These are phyloP conservation scores for Iris macrosiphon DNA, from an alignment of 106 monocot genomes.

Conservation along the genomic window DNA sequence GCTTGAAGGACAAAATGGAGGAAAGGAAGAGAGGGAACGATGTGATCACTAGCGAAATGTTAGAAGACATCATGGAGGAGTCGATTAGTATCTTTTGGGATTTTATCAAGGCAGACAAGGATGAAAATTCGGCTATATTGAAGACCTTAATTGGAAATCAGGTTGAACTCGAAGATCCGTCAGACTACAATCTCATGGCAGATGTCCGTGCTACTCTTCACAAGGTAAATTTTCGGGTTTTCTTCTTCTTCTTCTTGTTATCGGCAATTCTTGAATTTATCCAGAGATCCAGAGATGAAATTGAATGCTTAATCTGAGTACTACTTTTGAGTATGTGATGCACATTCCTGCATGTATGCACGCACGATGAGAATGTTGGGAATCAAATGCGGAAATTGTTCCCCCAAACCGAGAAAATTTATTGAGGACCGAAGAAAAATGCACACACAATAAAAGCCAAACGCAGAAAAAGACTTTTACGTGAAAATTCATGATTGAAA, in stretches of 20 bases:
- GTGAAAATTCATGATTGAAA: too few species aligned
- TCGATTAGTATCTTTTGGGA: conserved; percentile 63
- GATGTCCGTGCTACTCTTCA: conserved; percentile 38
- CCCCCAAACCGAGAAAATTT: too few species aligned
- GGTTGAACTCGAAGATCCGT: conserved; percentile 56
- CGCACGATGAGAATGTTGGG: too few species aligned
- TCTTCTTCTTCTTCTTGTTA: neutral
- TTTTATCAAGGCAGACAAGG: conserved; percentile 75
- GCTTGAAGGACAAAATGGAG: conserved; percentile 44
- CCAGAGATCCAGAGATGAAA: neutral
- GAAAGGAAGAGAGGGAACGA: conserved; percentile 17
- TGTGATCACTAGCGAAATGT: conserved; percentile 30
- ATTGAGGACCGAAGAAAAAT: too few species aligned
- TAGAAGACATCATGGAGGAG: conserved; percentile 63
- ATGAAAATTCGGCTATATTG: conserved; percentile 37
- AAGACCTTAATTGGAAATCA: conserved; percentile 41
- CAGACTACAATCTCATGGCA: conserved; percentile 38
- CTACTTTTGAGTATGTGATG: neutral
- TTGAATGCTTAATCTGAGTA: neutral
- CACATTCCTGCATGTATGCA: too few species aligned
- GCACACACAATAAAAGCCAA: too few species aligned
- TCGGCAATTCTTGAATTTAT: neutral
- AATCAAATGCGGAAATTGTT: too few species aligned
- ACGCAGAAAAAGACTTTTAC: too few species aligned
- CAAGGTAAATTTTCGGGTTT: conserved; percentile 31